These are phyloP conservation scores for Hypoxylon sp. DNA, from an alignment of 2,329 filamentous ascomycete species.

Conservation along the genomic window DNA sequence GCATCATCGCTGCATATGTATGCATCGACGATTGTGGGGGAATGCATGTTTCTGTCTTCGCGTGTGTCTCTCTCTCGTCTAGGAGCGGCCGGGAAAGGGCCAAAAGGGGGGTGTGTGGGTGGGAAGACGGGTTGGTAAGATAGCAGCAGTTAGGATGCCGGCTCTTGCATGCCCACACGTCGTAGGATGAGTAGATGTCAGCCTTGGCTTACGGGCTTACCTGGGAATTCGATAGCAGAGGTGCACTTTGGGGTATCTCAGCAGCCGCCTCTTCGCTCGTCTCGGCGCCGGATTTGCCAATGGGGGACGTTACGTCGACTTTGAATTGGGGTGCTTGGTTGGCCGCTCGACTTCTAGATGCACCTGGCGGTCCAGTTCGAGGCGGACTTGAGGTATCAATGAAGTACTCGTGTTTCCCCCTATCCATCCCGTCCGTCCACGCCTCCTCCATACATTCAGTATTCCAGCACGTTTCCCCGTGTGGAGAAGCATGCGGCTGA, in stretches of 20 bases:
- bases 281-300: conserved; percentile 28
- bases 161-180: conserved; percentile 9
- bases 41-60: conserved; percentile 38
- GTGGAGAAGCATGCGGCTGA: conserved; percentile 36
- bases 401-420: conserved; percentile 6
- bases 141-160: conserved; percentile 10
- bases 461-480: conserved; percentile 4
- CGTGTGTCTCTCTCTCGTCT: no score
- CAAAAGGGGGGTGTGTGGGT: conserved; percentile 19
- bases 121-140: conserved; percentile 12
- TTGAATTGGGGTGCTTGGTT: conserved; percentile 33
- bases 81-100: conserved; percentile 12
- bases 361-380: conserved; percentile 14
- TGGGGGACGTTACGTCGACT: conserved; percentile 5
- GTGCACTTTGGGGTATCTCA: conserved; percentile 38
- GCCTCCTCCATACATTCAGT: conserved; percentile 3
- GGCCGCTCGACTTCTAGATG: conserved; percentile 3
- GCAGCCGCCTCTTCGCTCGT: conserved; percentile 25
- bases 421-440: conserved; percentile 7
- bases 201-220: conserved; percentile 32
- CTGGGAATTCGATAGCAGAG: conserved; percentile 20
- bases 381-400: conserved; percentile 18
- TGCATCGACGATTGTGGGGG: conserved; percentile 44
- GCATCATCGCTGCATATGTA: conserved; percentile 42
- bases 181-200: conserved; percentile 4